These are phyloP conservation scores for Phytopythium oedochilum DNA, from an alignment of 352 stramenopile genomes.

Conservation along the genomic window DNA sequence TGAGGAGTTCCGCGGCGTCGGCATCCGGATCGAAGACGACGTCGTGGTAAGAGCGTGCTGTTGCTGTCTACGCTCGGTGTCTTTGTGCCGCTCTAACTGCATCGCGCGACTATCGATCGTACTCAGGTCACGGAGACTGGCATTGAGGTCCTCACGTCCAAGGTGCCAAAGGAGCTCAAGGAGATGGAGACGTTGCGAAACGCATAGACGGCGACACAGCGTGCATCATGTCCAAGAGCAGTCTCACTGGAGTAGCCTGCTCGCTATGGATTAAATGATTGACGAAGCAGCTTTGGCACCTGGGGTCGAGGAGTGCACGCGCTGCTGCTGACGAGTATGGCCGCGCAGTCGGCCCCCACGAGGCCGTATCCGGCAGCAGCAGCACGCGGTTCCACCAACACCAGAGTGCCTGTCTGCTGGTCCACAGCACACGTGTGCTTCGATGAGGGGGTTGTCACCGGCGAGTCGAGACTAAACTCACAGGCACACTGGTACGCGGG, in stretches of 20 bases:
- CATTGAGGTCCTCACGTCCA: constrained; percentile 69
- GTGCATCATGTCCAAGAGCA: not conserved
- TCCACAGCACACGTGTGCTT: no score
- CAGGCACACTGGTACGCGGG: no score
- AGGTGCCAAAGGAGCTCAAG: constrained; percentile 63
- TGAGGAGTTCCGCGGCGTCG: constrained; percentile 73
- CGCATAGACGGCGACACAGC: constrained; percentile 13
- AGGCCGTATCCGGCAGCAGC: not conserved
- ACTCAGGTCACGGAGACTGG: constrained; percentile 75
- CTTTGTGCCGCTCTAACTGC: not conserved
- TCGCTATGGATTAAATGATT: not conserved
- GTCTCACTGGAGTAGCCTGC: not conserved
- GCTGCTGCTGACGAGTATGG: not conserved
- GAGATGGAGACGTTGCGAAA: constrained; percentile 60
- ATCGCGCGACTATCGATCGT: no score
- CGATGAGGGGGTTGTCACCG: no score
- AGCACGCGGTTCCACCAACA: not conserved
- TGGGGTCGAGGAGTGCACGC: not conserved
- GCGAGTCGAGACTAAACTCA: no score
- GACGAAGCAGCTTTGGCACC: not conserved
- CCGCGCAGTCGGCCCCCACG: not conserved
- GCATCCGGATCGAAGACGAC: constrained; percentile 85
- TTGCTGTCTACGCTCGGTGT: not conserved
- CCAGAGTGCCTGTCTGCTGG: no score
- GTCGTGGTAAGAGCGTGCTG: constrained; percentile 50